phyloP scores from a whole-genome alignment of 305 asterid genomes.

The Nicotiana rustica region DNA sequence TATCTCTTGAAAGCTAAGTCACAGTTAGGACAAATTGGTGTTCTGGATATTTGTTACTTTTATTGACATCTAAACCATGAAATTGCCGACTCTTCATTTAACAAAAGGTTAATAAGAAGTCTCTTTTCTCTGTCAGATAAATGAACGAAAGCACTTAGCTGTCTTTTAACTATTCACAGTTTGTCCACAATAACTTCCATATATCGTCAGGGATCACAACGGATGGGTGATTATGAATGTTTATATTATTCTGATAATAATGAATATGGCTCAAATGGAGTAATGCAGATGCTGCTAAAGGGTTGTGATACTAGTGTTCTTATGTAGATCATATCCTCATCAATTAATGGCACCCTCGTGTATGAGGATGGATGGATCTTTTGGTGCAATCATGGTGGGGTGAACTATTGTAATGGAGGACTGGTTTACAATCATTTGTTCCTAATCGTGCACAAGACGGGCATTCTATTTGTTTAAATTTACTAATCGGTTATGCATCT shows the following conservation, averaged over 20 bases:
- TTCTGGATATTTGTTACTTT: background rate
- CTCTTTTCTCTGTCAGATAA: constrained; percentile 19
- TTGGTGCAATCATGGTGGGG: constrained; percentile 20
- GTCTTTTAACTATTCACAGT: background rate
- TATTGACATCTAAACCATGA: background rate
- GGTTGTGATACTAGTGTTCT: constrained; percentile 2
- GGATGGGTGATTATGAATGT: background rate
- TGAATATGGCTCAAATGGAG: background rate
- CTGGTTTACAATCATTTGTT: background rate
- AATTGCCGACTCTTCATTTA: background rate
- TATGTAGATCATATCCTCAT: background rate
- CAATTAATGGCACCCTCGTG: constrained; percentile 7
- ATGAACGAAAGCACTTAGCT: constrained; percentile 7
- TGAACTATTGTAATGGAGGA: background rate
- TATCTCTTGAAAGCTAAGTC: constrained; percentile 20
- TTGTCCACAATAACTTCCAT: background rate
- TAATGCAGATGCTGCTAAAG: constrained; percentile 18
- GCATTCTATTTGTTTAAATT: background rate
- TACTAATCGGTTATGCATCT: background rate
- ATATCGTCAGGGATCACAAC: background rate
- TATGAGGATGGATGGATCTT: constrained; percentile 20
- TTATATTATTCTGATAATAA: background rate
- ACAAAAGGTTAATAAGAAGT: background rate
- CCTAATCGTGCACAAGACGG: background rate
- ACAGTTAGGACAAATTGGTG: background rate